Base-by-base conservation (phyloP, 148 eudicot species). In the Simmondsia chinensis region DNA sequence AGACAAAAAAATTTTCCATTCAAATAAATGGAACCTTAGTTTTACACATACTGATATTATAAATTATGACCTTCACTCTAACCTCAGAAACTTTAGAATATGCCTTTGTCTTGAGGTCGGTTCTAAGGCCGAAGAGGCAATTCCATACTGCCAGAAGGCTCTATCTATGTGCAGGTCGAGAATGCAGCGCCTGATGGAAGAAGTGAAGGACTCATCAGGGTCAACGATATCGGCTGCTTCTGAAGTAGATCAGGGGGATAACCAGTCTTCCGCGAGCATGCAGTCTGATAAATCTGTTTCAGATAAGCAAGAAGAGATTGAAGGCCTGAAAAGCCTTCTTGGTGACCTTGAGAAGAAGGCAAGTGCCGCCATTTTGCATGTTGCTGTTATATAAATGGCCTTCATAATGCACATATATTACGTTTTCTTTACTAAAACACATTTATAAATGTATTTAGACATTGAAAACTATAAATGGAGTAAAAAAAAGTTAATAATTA, bases 331-430 rank as follows among this genome's bases (percentile, higher is more conserved):
- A 27, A 65, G 58, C 54, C 83, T 91, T 15, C 63, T 68, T 22
- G 40, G 69, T 63, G 95, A 85, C 30, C 71, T 91, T 54, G 99
- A 91, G 56, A 91, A 68, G 72, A 86, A 85, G 94, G 99, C 66
- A 76, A 65, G 78, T 60, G 13, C 44, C 24, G 21, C 40, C 5
- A 15, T 15, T 7, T 12, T n/a, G n/a, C n/a, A n/a, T n/a, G n/a
- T n/a, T n/a, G n/a, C n/a, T n/a, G n/a, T n/a, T n/a, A n/a, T n/a
- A n/a, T n/a, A n/a, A n/a, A n/a, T n/a, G n/a, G n/a, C n/a, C n/a
- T n/a, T n/a, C n/a, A n/a, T n/a, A n/a, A n/a, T n/a, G n/a, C n/a
- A n/a, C n/a, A n/a, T n/a, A n/a, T n/a, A n/a, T n/a, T n/a, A n/a
- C n/a, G n/a, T n/a, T n/a, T n/a, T n/a, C n/a, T n/a, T n/a, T n/a